phyloP scores from a whole-genome alignment of 2,329 filamentous ascomycete species.

The Alternaria ethzedia region DNA sequence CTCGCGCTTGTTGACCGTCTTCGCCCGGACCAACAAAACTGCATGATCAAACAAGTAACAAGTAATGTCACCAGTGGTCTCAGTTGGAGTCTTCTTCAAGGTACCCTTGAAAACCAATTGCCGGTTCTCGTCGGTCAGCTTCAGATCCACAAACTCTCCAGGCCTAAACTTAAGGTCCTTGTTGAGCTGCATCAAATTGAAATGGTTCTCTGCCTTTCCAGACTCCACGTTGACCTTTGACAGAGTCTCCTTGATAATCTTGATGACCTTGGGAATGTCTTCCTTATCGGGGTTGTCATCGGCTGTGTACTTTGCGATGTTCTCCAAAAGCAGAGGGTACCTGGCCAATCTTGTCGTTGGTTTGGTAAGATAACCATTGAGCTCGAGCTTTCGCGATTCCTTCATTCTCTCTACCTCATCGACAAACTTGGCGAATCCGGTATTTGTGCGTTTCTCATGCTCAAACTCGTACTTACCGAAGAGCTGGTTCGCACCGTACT shows the following conservation, averaged over 20 bases:
- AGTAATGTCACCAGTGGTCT: constrained; percentile 81
- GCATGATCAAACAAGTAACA: constrained; percentile 97
- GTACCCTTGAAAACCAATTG: constrained; percentile 93
- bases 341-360: constrained; percentile 93
- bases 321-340: constrained; percentile 90
- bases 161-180: constrained; percentile 89
- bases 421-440: constrained; percentile 86
- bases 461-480: constrained; percentile 99
- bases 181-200: constrained; percentile 91
- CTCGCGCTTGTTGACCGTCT: constrained; percentile 89
- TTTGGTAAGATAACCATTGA: constrained; percentile 98
- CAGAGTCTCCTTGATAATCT: constrained; percentile 84
- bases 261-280: constrained; percentile 89
- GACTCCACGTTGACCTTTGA: constrained; percentile 91
- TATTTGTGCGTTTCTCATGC: constrained; percentile 87
- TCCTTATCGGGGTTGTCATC: constrained; percentile 88
- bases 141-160: constrained; percentile 90
- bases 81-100: constrained; percentile 89
- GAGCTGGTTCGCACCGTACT: constrained; percentile 93
- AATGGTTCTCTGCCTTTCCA: constrained; percentile 96
- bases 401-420: constrained; percentile 96
- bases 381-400: constrained; percentile 92
- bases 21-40: constrained; percentile 87
- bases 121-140: constrained; percentile 89
- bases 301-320: constrained; percentile 88